phyloP scores from a whole-genome alignment of 73 alveolate species.

The Tetrahymena malaccensis region DNA sequence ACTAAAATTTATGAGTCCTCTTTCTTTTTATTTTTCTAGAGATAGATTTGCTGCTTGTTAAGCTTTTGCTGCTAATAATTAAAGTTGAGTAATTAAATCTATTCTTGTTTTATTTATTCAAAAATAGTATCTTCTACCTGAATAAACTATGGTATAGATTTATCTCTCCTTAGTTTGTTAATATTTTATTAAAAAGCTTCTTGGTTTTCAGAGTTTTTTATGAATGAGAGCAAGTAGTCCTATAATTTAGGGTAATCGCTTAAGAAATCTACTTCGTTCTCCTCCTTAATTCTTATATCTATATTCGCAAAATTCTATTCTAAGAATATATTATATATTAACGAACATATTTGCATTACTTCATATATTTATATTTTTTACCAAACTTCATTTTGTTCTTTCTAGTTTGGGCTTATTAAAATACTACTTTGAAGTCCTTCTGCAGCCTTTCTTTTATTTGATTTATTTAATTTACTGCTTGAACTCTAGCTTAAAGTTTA shows the following conservation, averaged over 20 bases:
- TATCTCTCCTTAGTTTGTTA: background rate
- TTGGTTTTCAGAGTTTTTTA: background rate
- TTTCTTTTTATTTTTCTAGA: background rate
- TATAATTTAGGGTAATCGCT: background rate
- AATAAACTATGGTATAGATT: background rate
- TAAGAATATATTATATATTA: background rate
- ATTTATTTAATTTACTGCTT: background rate
- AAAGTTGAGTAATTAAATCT: background rate
- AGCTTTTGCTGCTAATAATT: background rate
- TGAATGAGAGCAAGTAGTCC: background rate
- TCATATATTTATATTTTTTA: background rate
- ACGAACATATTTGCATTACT: background rate
- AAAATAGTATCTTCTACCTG: background rate
- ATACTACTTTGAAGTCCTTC: background rate
- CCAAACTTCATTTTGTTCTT: background rate
- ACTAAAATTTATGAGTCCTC: background rate
- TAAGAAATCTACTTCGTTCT: background rate
- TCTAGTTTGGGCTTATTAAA: background rate
- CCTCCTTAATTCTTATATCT: background rate
- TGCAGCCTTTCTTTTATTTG: background rate
- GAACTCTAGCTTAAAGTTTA: background rate
- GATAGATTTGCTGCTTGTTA: no score
- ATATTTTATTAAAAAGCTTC: background rate
- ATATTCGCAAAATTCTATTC: background rate
- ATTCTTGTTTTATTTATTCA: background rate